Evolutionary conservation across 768 basidiomycete genomes (phyloP), one percentile per base, ranked within the genome.

Genomic region (Cyclocybe aegerita): DNA sequence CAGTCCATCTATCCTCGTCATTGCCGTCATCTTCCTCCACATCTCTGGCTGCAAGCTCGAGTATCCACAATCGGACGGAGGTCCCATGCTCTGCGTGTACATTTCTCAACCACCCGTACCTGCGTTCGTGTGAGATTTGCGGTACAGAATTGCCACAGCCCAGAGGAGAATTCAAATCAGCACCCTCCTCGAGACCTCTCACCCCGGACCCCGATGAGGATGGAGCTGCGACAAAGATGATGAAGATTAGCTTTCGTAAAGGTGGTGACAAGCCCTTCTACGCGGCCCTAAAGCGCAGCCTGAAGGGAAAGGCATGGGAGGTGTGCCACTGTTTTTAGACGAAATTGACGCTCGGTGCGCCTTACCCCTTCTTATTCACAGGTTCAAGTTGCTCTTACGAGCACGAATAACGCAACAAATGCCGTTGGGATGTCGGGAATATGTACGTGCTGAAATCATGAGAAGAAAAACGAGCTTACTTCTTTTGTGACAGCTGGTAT

Each of bases 211-310:
- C 66, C 14, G 70, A 74, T 36, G 66, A 70, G 35, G 66, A 68
- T 16, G 63, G 69, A 8, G 59, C 60, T 5, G 63, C 71, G n/a
- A 61, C 59, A 3, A 67, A 74, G 30, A 73, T 86, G 50, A 80
- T 97, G 42, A 88, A 90, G 57, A 64, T 99, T 48, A 94, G 91
- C 67, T 98, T 99, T 66, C 78, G 96, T 38, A 90, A 85, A 64
- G 93, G 95, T 3, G 95, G 95, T 0, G 93, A 90, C 64, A 88
- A 88, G 66, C 58, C 78, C 1, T 88, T 93, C 57, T 98, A 99
- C 66, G 73, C 80, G 12, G 77, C 80, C 9, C 73, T 60, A 38
- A 60, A 56, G 52, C 56, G 55, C 37, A 59, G 50, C 43, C 40
- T 61, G 48, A 61, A 53, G 48, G 53, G 46, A 43, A 63, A 63